Evolutionary conservation across 164 flowering plant species (phyloP).

Genomic region (Dillenia turbinata): DNA sequence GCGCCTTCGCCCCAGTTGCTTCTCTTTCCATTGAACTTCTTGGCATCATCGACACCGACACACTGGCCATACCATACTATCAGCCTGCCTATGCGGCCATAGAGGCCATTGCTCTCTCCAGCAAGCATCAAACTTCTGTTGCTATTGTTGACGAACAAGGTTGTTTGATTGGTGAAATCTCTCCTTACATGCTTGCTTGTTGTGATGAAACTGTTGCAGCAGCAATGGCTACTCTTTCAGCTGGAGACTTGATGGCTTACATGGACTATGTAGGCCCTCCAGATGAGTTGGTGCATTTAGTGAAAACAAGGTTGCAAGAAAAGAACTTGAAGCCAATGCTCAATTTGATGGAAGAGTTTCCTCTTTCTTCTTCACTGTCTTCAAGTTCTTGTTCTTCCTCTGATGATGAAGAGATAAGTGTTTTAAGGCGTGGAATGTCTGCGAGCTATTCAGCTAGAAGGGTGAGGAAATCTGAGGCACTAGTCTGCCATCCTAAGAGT

Average conservation of each 20-base stretch:
- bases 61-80: conserved; percentile 41
- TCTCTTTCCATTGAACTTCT: conserved; percentile 54
- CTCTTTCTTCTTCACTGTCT: too few relatives aligned
- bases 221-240: conserved; percentile 71
- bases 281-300: conserved; percentile 49
- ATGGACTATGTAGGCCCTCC: conserved; percentile 85
- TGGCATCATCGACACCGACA: conserved; percentile 42
- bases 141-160: conserved; percentile 66
- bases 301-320: conserved; percentile 49
- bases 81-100: conserved; percentile 65
- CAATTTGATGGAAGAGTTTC: conserved; percentile 15
- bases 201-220: conserved; percentile 75
- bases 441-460: conserved; percentile 59
- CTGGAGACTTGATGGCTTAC: conserved; percentile 84
- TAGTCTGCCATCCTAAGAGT: conserved; percentile 73
- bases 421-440: conserved; percentile 29
- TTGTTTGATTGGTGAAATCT: conserved; percentile 72
- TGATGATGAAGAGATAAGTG: too few relatives aligned
- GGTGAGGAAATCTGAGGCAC: conserved; percentile 70
- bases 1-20: conserved; percentile 66
- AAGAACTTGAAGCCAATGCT: conserved; percentile 42
- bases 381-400: too few relatives aligned
- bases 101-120: conserved; percentile 41
- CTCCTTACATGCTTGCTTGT: conserved; percentile 63
- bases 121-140: conserved; percentile 57